Conservation (phyloP, 805 yeast species). For the Barnettozyma sp. region DNA sequence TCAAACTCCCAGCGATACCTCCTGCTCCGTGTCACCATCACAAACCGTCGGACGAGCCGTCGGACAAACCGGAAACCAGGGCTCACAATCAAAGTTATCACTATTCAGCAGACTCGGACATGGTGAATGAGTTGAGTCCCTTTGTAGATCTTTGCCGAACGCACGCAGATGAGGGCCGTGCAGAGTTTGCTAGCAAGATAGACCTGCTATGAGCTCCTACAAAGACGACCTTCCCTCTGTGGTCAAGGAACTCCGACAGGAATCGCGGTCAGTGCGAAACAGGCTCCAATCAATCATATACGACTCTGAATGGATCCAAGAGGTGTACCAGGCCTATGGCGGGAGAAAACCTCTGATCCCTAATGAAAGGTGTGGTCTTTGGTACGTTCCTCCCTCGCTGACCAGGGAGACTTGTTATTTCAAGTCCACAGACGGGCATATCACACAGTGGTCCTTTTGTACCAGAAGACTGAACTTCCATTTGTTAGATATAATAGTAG, state of each 20-base stretch:
- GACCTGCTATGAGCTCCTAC: background rate
- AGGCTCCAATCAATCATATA: constrained; percentile 65
- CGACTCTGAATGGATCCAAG: constrained; percentile 48
- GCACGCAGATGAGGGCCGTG: too few relatives aligned
- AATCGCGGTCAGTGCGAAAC: constrained; percentile 39
- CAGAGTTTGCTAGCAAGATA: too few relatives aligned
- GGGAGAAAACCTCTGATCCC: constrained; percentile 49
- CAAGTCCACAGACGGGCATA: constrained; percentile 91
- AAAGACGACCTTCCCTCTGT: constrained; percentile 2
- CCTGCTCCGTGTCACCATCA: too few relatives aligned
- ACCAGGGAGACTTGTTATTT: constrained; percentile 55
- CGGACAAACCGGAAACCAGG: too few relatives aligned
- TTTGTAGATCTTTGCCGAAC: too few relatives aligned
- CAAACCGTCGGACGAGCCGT: too few relatives aligned
- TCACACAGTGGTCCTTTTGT: constrained; percentile 73
- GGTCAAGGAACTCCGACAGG: constrained; percentile 3
- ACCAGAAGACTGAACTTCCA: constrained; percentile 70
- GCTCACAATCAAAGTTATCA: too few relatives aligned
- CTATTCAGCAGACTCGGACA: too few relatives aligned
- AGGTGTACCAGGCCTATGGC: constrained; percentile 32
- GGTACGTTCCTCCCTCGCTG: constrained; percentile 58
- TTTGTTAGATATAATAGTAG: constrained; percentile 42
- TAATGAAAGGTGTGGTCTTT: constrained; percentile 80
- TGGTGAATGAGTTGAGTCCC: too few relatives aligned
- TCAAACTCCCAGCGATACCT: too few relatives aligned